Conservation (phyloP, 345 rosid genomes). For the sweet orange (Citrus sinensis) region DVS_A1.0 CM039163.1:4329501-4330000, state of each 20-base stretch:
- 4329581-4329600: slow-evolving; percentile 64
- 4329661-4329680: background rate
- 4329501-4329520: slow-evolving; percentile 74
- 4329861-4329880: background rate
- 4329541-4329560: slow-evolving; percentile 62
- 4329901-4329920: background rate
- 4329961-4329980: background rate
- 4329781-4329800: background rate
- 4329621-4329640: background rate
- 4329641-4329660: background rate
- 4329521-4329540: slow-evolving; percentile 78
- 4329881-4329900: background rate
- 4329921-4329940: background rate
- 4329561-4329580: slow-evolving; percentile 71
- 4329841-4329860: background rate
- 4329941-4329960: background rate
- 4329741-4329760: background rate
- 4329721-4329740: background rate
- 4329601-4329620: slow-evolving; percentile 50
- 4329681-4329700: background rate
- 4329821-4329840: background rate
- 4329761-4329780: background rate
- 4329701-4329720: background rate
- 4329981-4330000: background rate
- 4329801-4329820: background rate